Evolutionary conservation across 441 rosid genomes (phyloP).

Genomic region (Gossypium trilobum): DNA sequence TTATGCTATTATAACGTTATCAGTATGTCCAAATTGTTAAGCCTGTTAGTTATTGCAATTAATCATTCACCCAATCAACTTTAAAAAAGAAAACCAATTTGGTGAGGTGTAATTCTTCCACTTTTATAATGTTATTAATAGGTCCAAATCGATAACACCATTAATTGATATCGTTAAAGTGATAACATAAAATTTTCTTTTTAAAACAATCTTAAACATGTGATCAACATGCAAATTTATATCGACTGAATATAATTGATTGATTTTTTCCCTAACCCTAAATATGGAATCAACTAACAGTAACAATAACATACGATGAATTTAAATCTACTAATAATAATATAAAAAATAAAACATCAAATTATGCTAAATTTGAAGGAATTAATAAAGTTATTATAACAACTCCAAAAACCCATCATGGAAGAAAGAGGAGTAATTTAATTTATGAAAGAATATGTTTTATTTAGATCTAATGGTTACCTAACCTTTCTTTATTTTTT

Average conservation of each 20-base stretch:
- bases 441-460: neutral
- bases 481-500: slow-evolving; percentile 15
- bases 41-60: too few relatives aligned
- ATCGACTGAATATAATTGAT: too few relatives aligned
- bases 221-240: neutral
- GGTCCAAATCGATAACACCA: neutral
- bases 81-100: neutral
- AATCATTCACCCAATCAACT: neutral
- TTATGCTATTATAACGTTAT: too few relatives aligned
- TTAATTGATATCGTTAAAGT: too few relatives aligned
- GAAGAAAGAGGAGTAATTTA: slow-evolving; percentile 13
- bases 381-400: neutral
- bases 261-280: too few relatives aligned
- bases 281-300: too few relatives aligned
- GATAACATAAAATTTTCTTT: too few relatives aligned
- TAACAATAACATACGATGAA: too few relatives aligned
- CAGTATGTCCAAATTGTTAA: too few relatives aligned
- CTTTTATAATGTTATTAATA: neutral
- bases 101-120: neutral
- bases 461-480: slow-evolving; percentile 15
- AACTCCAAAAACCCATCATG: neutral
- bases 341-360: neutral
- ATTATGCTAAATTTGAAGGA: neutral
- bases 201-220: too few relatives aligned
- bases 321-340: too few relatives aligned